Evolutionary conservation across 192 early-diverging fungal genomes (phyloP).

Genomic region (Coemansia sp.): DNA sequence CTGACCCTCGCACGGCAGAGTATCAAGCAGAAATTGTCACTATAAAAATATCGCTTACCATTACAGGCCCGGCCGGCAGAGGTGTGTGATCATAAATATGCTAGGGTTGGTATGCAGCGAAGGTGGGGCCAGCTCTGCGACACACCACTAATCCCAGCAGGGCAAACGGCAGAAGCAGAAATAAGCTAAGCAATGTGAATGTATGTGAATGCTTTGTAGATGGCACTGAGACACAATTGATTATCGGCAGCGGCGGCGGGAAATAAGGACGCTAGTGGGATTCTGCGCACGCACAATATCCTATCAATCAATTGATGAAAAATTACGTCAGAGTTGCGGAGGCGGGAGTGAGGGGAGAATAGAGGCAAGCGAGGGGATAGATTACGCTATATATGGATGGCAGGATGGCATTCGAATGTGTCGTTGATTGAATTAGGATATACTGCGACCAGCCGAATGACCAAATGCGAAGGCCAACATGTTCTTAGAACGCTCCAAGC

Average conservation of each 20-base stretch:
- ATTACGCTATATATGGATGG: not conserved
- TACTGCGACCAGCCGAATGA: too few species aligned
- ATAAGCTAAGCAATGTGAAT: not conserved
- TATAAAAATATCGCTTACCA: constrained; percentile 6
- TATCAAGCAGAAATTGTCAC: not conserved
- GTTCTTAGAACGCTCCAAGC: not conserved
- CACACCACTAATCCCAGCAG: too few species aligned
- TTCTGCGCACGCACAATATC: too few species aligned
- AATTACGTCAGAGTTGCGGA: too few species aligned
- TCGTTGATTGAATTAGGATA: not conserved
- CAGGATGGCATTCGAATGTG: not conserved
- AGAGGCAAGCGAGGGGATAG: not conserved
- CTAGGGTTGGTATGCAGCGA: not conserved
- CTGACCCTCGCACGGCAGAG: not conserved
- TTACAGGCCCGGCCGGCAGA: not conserved
- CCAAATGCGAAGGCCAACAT: not conserved
- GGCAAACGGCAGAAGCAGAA: too few species aligned
- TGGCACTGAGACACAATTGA: too few species aligned
- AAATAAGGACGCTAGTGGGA: not conserved
- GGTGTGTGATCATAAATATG: not conserved
- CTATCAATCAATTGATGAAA: too few species aligned
- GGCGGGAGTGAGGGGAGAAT: not conserved
- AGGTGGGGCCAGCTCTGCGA: not conserved
- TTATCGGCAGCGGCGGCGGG: too few species aligned
- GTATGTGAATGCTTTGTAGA: not conserved